phyloP scores from a whole-genome alignment of 768 basidiomycete genomes.

The Candolleomyces eurysporus region DNA sequence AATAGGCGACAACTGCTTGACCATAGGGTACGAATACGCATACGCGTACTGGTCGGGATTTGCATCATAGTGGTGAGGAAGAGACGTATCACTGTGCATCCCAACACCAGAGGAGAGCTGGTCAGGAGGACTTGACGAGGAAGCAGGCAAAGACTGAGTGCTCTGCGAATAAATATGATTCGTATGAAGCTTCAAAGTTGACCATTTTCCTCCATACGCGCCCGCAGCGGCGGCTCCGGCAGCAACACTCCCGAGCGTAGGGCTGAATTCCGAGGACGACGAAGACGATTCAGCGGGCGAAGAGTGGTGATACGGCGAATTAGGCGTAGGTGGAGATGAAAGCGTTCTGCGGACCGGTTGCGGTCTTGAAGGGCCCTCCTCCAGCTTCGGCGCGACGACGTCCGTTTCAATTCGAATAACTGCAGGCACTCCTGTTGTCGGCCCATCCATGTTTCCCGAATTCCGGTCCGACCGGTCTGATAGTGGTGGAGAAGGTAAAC shows the following conservation, averaged over 20 bases:
- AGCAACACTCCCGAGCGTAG: slow-evolving; percentile 18
- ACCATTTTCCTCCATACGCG: slow-evolving; percentile 7
- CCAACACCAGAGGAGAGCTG: neutral
- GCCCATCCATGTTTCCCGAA: neutral
- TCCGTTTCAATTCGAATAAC: slow-evolving; percentile 20
- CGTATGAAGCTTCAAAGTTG: slow-evolving; percentile 29
- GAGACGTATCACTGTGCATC: slow-evolving; percentile 1
- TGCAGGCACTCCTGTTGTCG: slow-evolving; percentile 13
- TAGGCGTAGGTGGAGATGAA: slow-evolving; percentile 24
- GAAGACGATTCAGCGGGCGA: slow-evolving; percentile 19
- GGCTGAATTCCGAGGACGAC: slow-evolving; percentile 12
- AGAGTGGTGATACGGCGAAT: slow-evolving; percentile 17
- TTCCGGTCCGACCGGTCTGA: neutral
- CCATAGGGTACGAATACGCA: slow-evolving; percentile 38
- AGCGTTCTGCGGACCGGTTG: slow-evolving; percentile 19
- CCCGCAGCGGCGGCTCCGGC: slow-evolving; percentile 8
- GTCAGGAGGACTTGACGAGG: slow-evolving; percentile 12
- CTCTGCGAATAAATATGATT: slow-evolving; percentile 31
- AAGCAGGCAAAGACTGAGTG: slow-evolving; percentile 37
- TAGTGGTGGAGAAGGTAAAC: slow-evolving; percentile 1
- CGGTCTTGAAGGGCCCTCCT: slow-evolving; percentile 7
- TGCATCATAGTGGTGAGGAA: neutral
- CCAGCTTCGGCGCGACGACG: slow-evolving; percentile 9
- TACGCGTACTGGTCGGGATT: slow-evolving; percentile 33
- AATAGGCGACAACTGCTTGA: slow-evolving; percentile 62